phyloP scores from a whole-genome alignment of 768 basidiomycete species.

The Trametes elegans region DNA sequence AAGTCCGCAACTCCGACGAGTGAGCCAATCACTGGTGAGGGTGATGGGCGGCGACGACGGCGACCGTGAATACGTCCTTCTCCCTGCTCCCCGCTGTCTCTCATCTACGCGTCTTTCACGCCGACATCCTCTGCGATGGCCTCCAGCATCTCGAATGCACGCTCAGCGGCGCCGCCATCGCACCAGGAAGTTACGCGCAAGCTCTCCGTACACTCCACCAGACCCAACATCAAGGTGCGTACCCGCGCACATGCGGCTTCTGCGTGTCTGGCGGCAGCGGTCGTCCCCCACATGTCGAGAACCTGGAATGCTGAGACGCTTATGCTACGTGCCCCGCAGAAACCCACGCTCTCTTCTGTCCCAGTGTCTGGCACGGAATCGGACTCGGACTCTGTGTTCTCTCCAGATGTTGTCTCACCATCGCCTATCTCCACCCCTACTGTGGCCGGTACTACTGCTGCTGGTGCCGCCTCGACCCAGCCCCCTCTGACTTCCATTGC shows the following conservation, averaged over 20 bases:
- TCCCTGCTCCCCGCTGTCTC: conserved; percentile 3
- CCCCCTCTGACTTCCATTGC: conserved; percentile 71
- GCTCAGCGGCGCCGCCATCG: conserved; percentile 63
- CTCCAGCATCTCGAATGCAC: conserved; percentile 16
- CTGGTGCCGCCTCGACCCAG: conserved; percentile 35
- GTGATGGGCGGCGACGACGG: conserved; percentile 19
- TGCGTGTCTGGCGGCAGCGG: not conserved
- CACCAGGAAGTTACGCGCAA: conserved; percentile 86
- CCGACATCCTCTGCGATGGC: not conserved
- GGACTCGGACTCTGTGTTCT: conserved; percentile 75
- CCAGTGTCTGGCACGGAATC: conserved; percentile 75
- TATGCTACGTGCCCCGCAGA: conserved; percentile 23
- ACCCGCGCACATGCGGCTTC: conserved; percentile 10
- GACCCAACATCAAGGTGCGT: conserved; percentile 36
- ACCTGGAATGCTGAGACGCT: conserved; percentile 3
- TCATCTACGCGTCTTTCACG: conserved; percentile 4
- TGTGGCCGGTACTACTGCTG: conserved; percentile 20
- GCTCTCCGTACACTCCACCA: conserved; percentile 71
- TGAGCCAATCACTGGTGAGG: conserved; percentile 5
- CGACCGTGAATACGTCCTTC: conserved; percentile 1
- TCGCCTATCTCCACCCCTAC: conserved; percentile 36
- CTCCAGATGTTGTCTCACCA: conserved; percentile 47
- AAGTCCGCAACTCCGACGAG: conserved; percentile 9
- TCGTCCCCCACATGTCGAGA: not conserved
- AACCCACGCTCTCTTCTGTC: conserved; percentile 30